A percentile compares a stretch with the other conserved stretches of the same genome.
Conservation (phyloP, 2,329 filamentous ascomycete species). For the Cephalotrichum gorgonifer region DNA sequence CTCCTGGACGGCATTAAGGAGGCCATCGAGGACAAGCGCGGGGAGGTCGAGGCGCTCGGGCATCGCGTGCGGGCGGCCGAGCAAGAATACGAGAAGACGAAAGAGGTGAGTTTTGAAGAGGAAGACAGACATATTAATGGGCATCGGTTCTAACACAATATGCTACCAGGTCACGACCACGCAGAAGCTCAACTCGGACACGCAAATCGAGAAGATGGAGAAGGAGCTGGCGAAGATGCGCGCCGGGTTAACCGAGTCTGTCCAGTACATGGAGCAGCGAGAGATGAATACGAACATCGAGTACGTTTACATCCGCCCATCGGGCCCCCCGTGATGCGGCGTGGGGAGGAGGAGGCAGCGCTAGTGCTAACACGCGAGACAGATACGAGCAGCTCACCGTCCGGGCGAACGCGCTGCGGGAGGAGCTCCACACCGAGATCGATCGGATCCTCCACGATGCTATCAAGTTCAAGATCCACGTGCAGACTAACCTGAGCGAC, state of each 20-base stretch:
- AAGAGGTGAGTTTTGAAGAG: constrained; percentile 47
- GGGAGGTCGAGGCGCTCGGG: constrained; percentile 83
- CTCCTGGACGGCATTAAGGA: constrained; percentile 91
- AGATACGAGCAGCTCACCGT: constrained; percentile 91
- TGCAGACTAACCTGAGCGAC: constrained; percentile 85
- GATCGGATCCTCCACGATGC: constrained; percentile 94
- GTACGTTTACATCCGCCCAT: constrained; percentile 29
- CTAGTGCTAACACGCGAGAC: neutral
- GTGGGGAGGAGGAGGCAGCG: no score
- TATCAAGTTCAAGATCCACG: constrained; percentile 96
- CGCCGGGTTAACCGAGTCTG: constrained; percentile 68
- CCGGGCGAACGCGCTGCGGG: constrained; percentile 71
- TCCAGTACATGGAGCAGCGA: constrained; percentile 85
- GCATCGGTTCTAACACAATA: no score
- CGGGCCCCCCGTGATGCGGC: neutral
- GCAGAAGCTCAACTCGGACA: constrained; percentile 79
- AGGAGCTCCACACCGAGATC: constrained; percentile 95
- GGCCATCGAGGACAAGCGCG: constrained; percentile 89
- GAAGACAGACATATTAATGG: neutral
- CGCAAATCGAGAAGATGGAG: constrained; percentile 97
- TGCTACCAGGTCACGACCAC: constrained; percentile 51
- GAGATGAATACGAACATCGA: constrained; percentile 97
- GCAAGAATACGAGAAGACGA: constrained; percentile 88
- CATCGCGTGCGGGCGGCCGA: constrained; percentile 81
- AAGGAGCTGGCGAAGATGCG: constrained; percentile 95